Percentiles rank a stretch among this genome's conserved stretches.
phyloP scores from a whole-genome alignment of 1,284 basidiomycete species.

The Peniophora sp. region DNA sequence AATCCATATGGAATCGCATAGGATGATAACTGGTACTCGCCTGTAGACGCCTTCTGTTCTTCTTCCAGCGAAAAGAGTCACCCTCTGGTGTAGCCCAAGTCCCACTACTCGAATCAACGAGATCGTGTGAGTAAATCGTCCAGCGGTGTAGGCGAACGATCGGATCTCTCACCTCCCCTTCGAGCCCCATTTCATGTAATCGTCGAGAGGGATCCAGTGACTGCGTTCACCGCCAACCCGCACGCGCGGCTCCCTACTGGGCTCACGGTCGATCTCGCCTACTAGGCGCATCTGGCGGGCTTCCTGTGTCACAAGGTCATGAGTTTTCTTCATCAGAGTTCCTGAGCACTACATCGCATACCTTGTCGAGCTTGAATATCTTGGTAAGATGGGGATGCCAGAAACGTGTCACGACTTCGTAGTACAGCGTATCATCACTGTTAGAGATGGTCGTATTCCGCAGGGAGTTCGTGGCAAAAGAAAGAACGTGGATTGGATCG shows the following conservation, averaged over 20 bases:
- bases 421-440: constrained; percentile 36
- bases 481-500: constrained; percentile 11
- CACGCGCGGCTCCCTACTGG: constrained; percentile 28
- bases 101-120: constrained; percentile 31
- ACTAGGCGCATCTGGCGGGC: constrained; percentile 32
- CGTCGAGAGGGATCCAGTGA: constrained; percentile 32
- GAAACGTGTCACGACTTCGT: constrained; percentile 47
- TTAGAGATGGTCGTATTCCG: constrained; percentile 42
- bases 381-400: constrained; percentile 49
- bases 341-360: too few relatives aligned
- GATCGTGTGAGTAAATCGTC: background rate
- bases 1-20: background rate
- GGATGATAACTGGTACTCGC: constrained; percentile 17
- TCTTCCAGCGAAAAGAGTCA: constrained; percentile 39
- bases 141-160: background rate
- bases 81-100: constrained; percentile 30
- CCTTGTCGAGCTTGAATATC: constrained; percentile 39
- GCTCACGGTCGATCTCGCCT: constrained; percentile 39
- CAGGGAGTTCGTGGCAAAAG: constrained; percentile 41
- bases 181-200: constrained; percentile 32
- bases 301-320: constrained; percentile 14
- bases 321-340: too few relatives aligned
- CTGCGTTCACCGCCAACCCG: constrained; percentile 35
- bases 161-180: constrained; percentile 21
- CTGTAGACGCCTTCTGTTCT: constrained; percentile 37